Evolutionary conservation across 2,329 filamentous ascomycete genomes (phyloP).

Genomic region (Aspergillus pseudotamarii): DNA sequence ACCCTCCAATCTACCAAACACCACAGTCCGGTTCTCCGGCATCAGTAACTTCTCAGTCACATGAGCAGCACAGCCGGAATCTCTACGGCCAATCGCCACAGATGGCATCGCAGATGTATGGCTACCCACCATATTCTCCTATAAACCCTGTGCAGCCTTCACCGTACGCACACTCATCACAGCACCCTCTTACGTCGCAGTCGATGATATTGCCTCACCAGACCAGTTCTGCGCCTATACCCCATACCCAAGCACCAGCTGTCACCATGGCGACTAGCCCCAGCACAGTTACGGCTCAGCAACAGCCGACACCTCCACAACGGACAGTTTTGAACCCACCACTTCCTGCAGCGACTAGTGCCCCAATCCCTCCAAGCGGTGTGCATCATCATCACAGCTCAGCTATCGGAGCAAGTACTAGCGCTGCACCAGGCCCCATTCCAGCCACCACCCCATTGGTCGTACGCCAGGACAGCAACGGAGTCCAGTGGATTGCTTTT

Average conservation of each 20-base stretch:
- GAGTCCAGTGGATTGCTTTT: constrained; percentile 98
- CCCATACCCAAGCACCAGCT: constrained; percentile 43
- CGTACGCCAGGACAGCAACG: constrained; percentile 91
- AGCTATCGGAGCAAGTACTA: constrained; percentile 71
- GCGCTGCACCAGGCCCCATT: constrained; percentile 92
- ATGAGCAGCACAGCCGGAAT: constrained; percentile 81
- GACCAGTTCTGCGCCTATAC: constrained; percentile 11
- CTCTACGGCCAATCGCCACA: constrained; percentile 84
- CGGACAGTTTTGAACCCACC: constrained; percentile 40
- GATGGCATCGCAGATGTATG: constrained; percentile 84
- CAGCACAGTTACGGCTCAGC: constrained; percentile 49
- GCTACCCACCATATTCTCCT: constrained; percentile 61
- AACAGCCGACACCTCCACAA: constrained; percentile 35
- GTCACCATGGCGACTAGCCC: constrained; percentile 66
- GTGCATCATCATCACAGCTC: constrained; percentile 37
- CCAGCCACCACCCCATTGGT: constrained; percentile 94
- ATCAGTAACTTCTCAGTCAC: constrained; percentile 85
- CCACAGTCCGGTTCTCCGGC: constrained; percentile 94
- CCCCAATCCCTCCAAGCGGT: constrained; percentile 49
- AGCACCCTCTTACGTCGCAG: constrained; percentile 60
- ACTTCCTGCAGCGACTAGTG: constrained; percentile 54
- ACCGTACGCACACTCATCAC: constrained; percentile 59
- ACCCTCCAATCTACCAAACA: constrained; percentile 93
- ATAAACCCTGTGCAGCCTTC: constrained; percentile 57
- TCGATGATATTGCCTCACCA: constrained; percentile 56